Base-by-base conservation (phyloP, 208 protist species). In the Vickermania ingenoplastis region DNA sequence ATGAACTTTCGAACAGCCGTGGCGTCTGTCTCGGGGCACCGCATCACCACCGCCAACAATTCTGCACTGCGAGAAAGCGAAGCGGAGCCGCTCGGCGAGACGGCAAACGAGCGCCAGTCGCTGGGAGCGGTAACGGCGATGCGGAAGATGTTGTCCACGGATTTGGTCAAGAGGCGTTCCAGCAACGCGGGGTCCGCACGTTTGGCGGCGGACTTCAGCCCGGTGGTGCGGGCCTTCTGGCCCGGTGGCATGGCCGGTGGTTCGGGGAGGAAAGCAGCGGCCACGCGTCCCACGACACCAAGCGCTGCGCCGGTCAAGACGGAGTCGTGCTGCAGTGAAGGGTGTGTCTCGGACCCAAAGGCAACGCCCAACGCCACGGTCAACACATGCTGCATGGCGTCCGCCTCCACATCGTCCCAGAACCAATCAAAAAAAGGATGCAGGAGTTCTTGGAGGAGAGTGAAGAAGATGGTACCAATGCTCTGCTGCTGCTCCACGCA, bases 361-460 rank as follows among this genome's bases (percentile, higher is more conserved):
- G 75, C 75, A 48, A 68, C 55, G 0, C 67, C 59, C 54, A 86
- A 77, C 30, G 86, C 62, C 45, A 82, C 53, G 61, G 69, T 67
- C 22, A 83, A 36, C 1, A 83, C 67, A 45, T 59, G 52, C 31
- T 71, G 50, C 57, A 84, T 65, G 17, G 79, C 64, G 4, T 36
- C 26, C 31, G 75, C 31, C 25, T 60, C 55, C 53, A 69, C 58
- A 21, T 57, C 59, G 13, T 56, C 66, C 53, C 80, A 71, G 67
- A 81, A 83, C 63, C 67, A 73, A 50, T 69, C 62, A 53, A 81
- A 73, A 54, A 77, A 75, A n/a, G 69, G 70, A 11, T 55, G 54
- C 27, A 72, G 24, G 27, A 85, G 54, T 25, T 76, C 82, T 27
- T 59, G 74, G 0, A 79, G 51, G 21, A 71, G 41, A 49, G 62